phyloP scores from a whole-genome alignment of 2,329 filamentous ascomycete genomes.

The Albifimbria verrucaria region DNA sequence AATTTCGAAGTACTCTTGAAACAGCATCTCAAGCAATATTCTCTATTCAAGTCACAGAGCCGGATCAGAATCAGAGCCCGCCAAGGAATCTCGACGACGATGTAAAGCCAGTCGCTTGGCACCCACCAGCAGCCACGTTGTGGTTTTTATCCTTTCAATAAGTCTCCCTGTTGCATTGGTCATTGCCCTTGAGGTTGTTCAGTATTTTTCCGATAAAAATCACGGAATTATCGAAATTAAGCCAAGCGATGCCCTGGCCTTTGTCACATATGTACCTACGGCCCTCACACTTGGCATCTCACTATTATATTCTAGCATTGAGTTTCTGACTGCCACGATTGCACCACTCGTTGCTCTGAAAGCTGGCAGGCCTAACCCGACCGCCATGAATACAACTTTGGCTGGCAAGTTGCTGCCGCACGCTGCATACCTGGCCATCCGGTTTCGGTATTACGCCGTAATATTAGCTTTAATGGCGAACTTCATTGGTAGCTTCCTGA shows the following conservation, averaged over 20 bases:
- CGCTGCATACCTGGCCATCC: conserved; percentile 14
- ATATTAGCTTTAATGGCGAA: conserved; percentile 16
- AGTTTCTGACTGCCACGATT: conserved; percentile 16
- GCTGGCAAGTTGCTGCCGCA: conserved; percentile 17
- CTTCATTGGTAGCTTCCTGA: conserved; percentile 14
- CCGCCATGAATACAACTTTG: too few relatives aligned
- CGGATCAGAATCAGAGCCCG: conserved; percentile 1
- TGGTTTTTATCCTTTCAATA: conserved; percentile 20
- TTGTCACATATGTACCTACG: conserved; percentile 27
- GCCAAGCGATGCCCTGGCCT: conserved; percentile 13
- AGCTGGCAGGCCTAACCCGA: conserved; percentile 11
- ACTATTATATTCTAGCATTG: conserved; percentile 17
- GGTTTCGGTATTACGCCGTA: conserved; percentile 18
- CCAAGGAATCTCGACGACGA: too few relatives aligned
- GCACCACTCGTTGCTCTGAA: conserved; percentile 17
- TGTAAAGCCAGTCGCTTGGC: too few relatives aligned
- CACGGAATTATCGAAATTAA: conserved; percentile 17
- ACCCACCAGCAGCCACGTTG: conserved; percentile 12
- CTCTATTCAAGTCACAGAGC: conserved; percentile 5
- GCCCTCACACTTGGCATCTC: conserved; percentile 12
- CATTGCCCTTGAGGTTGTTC: conserved; percentile 16
- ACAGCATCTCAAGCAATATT: conserved; percentile 6
- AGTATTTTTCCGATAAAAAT: conserved; percentile 19
- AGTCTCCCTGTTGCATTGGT: conserved; percentile 18
- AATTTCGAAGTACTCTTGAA: conserved; percentile 8